Conservation (phyloP, 1,284 basidiomycete genomes). For the Austroboletus novae-zelandiae region DNA sequence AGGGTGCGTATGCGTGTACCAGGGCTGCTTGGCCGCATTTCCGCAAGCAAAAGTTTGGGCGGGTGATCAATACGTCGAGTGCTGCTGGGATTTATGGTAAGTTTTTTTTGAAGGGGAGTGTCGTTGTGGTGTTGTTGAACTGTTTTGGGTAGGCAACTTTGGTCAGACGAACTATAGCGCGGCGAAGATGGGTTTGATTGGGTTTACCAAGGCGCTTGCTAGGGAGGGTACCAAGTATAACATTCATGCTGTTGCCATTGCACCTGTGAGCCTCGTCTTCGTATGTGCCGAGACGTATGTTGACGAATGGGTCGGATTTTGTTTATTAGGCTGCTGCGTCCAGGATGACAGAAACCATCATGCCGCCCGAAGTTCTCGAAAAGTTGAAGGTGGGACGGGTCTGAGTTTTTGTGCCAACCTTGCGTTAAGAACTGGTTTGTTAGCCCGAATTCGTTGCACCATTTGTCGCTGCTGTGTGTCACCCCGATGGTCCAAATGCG, state of each 20-base stretch:
- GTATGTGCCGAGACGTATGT: background rate
- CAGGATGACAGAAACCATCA: constrained; percentile 91
- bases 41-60: constrained; percentile 91
- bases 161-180: constrained; percentile 95
- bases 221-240: constrained; percentile 91
- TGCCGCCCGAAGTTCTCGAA: constrained; percentile 96
- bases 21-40: constrained; percentile 98
- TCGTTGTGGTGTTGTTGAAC: background rate
- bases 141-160: constrained; percentile 73
- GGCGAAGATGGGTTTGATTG: constrained; percentile 88
- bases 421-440: background rate
- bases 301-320: background rate
- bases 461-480: constrained; percentile 77
- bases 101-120: constrained; percentile 10
- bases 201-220: constrained; percentile 91
- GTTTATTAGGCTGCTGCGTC: constrained; percentile 81
- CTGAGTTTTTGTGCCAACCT: background rate
- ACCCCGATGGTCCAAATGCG: constrained; percentile 80
- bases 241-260: constrained; percentile 86
- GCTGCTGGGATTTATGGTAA: constrained; percentile 82
- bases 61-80: constrained; percentile 91
- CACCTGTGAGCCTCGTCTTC: constrained; percentile 62
- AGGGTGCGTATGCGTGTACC: constrained; percentile 93
- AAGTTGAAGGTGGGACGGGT: constrained; percentile 65
- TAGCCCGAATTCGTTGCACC: constrained; percentile 94